These are phyloP conservation scores for Mrakia frigida DNA, from an alignment of 768 basidiomycete genomes.

Conservation along the genomic window DNA sequence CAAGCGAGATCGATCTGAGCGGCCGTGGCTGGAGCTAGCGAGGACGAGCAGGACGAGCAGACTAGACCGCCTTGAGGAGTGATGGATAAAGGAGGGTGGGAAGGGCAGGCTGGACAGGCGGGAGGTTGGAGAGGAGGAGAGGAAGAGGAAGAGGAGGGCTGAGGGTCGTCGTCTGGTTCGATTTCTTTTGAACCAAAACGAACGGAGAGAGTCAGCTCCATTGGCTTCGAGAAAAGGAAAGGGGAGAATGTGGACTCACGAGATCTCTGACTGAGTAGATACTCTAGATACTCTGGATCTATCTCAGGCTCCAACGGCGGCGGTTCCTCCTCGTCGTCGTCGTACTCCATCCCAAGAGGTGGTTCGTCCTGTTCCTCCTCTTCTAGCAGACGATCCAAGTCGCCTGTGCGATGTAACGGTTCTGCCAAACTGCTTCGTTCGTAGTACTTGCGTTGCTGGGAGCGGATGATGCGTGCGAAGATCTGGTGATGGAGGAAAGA, in stretches of 20 bases:
- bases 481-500: background rate
- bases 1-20: background rate
- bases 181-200: background rate
- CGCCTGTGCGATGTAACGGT: background rate
- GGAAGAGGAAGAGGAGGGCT: background rate
- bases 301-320: constrained; percentile 5
- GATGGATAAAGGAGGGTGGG: background rate
- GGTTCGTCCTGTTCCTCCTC: background rate
- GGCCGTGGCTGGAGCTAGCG: background rate
- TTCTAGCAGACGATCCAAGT: constrained; percentile 4
- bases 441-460: background rate
- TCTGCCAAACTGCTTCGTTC: background rate
- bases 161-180: background rate
- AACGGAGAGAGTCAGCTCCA: background rate
- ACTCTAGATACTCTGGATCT: constrained; percentile 12
- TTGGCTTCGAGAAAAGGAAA: background rate
- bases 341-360: background rate
- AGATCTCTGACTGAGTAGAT: background rate
- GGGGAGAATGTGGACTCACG: background rate
- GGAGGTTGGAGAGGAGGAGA: constrained; percentile 2
- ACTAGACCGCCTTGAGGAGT: background rate
- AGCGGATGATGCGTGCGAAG: constrained; percentile 2
- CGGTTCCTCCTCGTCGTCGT: background rate
- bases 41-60: background rate
- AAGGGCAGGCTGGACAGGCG: background rate